Base-by-base conservation (phyloP, 352 stramenopile genomes). In the Vaucheria bursata region DNA sequence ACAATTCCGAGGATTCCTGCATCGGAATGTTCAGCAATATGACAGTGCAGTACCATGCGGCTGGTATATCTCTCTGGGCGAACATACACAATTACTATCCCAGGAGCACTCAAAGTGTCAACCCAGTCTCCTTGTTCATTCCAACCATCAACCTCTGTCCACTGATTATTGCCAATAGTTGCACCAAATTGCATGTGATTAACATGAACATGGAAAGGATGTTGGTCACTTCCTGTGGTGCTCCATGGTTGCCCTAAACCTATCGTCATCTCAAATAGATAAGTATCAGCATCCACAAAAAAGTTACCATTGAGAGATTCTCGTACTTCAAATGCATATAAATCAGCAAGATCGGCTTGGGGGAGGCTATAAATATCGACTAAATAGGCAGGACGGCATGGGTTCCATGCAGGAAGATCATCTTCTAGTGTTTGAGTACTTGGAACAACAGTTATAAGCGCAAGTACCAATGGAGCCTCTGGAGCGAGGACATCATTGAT, bases 151-250 rank as follows among this genome's bases (percentile, higher is more conserved):
- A 73, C 68, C 1, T 18, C 73, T 75, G n/a, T 66, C 59, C 59
- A 69, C 59, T 69, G 59, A 38, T 69, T 69, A 4, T 38, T 29
- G 5, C 6, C 59, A 34, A 38, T 4, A 12, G 39, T 12, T 38
- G 59, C 59, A 18, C 4, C 31, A 32, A 77, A 68, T 73, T 83
- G 78, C 73, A 83, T 71, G 64, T 83, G 78, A 53, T 83, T 81
- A 8, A 83, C 73, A 69, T 83, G 78, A 59, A 81, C 65, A 73
- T 83, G 78, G 35, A 83, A 74, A 12, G 78, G 78, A 73, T 83
- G 78, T 18, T 36, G 45, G 5, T 50, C 38, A 6, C 67, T 74
- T 0, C 78, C 78, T 49, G 68, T 33, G 33, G 79, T 36, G 34
- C 67, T 59, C 78, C 78, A 83, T 37, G 79, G 36, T 70, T 80